Base-by-base conservation (phyloP, 768 basidiomycete genomes). In the Boletus fagicola region DNA sequence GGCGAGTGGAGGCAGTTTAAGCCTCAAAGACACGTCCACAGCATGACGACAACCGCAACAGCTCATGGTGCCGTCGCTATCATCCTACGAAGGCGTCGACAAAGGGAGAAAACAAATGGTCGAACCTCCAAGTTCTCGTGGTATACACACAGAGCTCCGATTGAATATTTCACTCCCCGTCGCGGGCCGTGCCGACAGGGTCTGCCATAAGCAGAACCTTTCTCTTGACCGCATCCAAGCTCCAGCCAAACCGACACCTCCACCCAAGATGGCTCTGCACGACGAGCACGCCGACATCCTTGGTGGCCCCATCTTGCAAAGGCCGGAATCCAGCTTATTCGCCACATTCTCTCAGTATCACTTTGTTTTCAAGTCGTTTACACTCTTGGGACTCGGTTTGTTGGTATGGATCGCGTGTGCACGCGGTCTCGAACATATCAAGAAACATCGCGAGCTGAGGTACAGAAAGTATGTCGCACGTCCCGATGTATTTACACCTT, bases 221-320 rank as follows among this genome's bases (percentile, higher is more conserved):
- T 49, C 57, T 63, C 57, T 68, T 51, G 60, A 63, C 66, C 57
- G 58, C 60, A 62, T 58, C 62, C 65, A 66, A 45, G 51, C 60
- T 61, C 63, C 56, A 46, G 22, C 56, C 62, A 53, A 36, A 53
- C 46, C 61, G 47, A 61, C 57, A 39, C 61, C 58, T 54, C 56
- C 60, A 51, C 53, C 59, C 65, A 67, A 68, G 71, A 90, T 89
- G 87, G 60, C 67, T 39, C 60, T 60, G 55, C 77, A 80, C 67
- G 80, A 77, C 76, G 87, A 90, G 67, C 78, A 79, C 55, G 80
- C 83, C 63, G 89, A 90, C 75, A 89, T 91, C 58, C 81, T 90
- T 13, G 88, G 87, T 57, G 81, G 82, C 50, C 75, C 76, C 54
- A 79, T 78, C 33, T 65, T 78, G 58, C 80, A 78, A 57, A 67